Evolutionary conservation across 1,284 basidiomycete genomes (phyloP).

Genomic region (Pseudozyma tsukubaensis): DNA sequence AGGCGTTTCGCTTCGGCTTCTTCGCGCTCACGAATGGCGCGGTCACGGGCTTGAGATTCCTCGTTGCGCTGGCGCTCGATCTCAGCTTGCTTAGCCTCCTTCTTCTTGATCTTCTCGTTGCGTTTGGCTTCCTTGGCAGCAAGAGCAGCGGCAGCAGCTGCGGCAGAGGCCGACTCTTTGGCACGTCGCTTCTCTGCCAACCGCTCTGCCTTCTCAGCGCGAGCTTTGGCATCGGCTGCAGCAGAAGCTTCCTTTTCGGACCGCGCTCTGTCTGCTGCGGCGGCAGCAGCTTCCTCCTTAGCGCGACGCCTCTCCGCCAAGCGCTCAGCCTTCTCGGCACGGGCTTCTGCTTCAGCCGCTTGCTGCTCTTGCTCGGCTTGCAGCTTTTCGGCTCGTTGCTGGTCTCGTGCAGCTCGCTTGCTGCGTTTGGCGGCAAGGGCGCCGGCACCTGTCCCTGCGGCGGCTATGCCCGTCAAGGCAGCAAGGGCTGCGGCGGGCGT

Average conservation of each 20-base stretch:
- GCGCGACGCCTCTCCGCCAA: slow-evolving; percentile 35
- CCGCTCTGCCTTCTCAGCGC: slow-evolving; percentile 33
- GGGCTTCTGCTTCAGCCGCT: slow-evolving; percentile 26
- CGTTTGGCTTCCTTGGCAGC: slow-evolving; percentile 50
- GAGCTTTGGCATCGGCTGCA: slow-evolving; percentile 28
- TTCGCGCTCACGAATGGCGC: slow-evolving; percentile 37
- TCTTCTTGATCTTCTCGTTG: slow-evolving; percentile 35
- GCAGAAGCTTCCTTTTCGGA: slow-evolving; percentile 38
- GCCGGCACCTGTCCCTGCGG: slow-evolving; percentile 17
- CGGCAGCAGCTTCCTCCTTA: slow-evolving; percentile 48
- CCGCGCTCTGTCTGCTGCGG: slow-evolving; percentile 42
- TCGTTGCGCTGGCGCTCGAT: slow-evolving; percentile 38
- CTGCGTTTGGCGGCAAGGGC: slow-evolving; percentile 25
- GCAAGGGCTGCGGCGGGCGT: slow-evolving; percentile 35
- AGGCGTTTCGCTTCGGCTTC: slow-evolving; percentile 44
- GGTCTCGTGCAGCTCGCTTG: slow-evolving; percentile 26
- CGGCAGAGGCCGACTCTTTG: slow-evolving; percentile 46
- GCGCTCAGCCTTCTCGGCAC: slow-evolving; percentile 34
- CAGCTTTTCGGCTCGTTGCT: slow-evolving; percentile 21
- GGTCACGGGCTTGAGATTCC: slow-evolving; percentile 42
- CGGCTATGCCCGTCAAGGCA: slow-evolving; percentile 21
- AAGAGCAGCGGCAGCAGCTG: slow-evolving; percentile 45
- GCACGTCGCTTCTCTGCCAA: slow-evolving; percentile 35
- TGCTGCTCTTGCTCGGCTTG: slow-evolving; percentile 28
- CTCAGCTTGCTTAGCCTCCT: slow-evolving; percentile 34